Evolutionary conservation across 306 rosid species (phyloP), one percentile per base, ranked within the genome.

Genomic region (Dicorynia guianensis): DNA sequence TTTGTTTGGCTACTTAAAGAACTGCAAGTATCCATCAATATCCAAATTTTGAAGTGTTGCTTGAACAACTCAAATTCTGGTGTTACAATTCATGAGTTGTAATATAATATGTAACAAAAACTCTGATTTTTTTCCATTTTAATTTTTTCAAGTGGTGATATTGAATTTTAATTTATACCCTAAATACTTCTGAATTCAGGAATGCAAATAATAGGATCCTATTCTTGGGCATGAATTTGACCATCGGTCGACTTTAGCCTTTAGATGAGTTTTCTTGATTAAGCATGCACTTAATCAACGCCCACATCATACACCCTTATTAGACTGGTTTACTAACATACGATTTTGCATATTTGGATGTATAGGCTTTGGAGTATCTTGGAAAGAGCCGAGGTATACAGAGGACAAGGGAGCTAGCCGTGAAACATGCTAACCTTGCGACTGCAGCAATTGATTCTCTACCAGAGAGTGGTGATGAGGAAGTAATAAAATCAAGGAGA

Each of bases 371-470:
- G 63, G 97, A 95, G n/a, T 95, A 89, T 80, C 92, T 95, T 15
- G 96, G 87, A 14, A 89, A 85, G 85, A 95, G 99, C 57, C 79
- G 81, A 39, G 99, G 97, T 62, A 82, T 95, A 72, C 99, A 92
- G 65, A 87, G 81, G 76, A 85, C 99, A 43, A 87, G 72, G 84
- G 99, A 95, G 75, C 89, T 95, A 53, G 99, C 99, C 25, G 36
- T 76, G 53, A 81, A 87, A 77, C 99, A 92, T 74, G 97, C 99
- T 68, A 90, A 75, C 77, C 91, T 89, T 61, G 97, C 97, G 1
- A 97, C 93, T 5, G 90, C 82, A 66, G 97, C 99, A 19, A 92
- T 95, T 17, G 96, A 95, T 83, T 90, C 96, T 65, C 80, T 95
- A 54, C 99, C 97, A 0, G 87, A 83, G 67, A 87, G 61, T 38